Evolutionary conservation across 2,329 filamentous ascomycete genomes (phyloP).

Genomic region (Teratosphaeria gauchensis): DNA sequence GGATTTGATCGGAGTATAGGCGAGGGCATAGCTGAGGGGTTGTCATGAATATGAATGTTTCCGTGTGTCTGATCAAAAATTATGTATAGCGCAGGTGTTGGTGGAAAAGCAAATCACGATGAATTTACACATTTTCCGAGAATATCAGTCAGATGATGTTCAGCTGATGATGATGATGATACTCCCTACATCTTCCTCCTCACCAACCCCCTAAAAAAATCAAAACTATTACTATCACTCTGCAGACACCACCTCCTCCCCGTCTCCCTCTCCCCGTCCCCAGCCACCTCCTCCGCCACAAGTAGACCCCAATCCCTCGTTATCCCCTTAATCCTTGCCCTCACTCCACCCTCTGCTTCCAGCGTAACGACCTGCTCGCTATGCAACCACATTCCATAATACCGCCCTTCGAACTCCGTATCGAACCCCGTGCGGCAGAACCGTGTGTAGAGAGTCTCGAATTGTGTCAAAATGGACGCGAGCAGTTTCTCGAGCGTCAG

Average conservation of each 20-base stretch:
- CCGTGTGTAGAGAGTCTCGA: constrained; percentile 66
- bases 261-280: constrained; percentile 63
- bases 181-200: constrained; percentile 57
- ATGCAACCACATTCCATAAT: constrained; percentile 82
- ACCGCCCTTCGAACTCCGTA: constrained; percentile 59
- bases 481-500: constrained; percentile 72
- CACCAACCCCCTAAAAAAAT: constrained; percentile 85
- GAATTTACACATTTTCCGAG: too few relatives aligned
- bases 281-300: constrained; percentile 70
- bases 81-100: too few relatives aligned
- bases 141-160: too few relatives aligned
- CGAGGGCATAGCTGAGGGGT: constrained; percentile 73
- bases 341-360: constrained; percentile 66
- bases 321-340: constrained; percentile 73
- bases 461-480: constrained; percentile 65
- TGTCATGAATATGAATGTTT: too few relatives aligned
- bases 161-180: too few relatives aligned
- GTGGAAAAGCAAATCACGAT: too few relatives aligned
- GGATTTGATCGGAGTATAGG: constrained; percentile 63
- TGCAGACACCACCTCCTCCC: constrained; percentile 76
- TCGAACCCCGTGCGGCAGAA: constrained; percentile 73
- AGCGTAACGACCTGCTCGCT: constrained; percentile 58
- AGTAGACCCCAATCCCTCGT: constrained; percentile 86
- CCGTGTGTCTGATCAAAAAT: too few relatives aligned
- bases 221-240: constrained; percentile 96